phyloP scores from a whole-genome alignment of 139 green algal species.

The Micractinium conductrix region DNA sequence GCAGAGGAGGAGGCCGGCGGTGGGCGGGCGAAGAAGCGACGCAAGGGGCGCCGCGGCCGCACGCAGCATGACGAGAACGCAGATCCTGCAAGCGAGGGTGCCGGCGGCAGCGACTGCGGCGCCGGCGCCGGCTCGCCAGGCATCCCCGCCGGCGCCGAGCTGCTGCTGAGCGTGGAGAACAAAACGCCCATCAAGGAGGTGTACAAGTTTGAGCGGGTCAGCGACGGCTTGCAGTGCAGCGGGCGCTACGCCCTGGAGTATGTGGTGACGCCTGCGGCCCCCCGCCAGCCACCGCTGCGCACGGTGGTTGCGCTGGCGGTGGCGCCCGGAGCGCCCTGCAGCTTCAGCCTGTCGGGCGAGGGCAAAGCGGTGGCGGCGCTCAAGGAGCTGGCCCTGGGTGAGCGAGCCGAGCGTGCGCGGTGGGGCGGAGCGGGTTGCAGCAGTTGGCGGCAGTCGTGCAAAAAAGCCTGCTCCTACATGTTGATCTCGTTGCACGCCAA shows the following conservation, averaged over 20 bases:
- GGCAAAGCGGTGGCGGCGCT: slow-evolving; percentile 47
- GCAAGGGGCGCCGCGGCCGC: slow-evolving; percentile 26
- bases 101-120: background rate
- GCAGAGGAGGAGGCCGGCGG: slow-evolving; percentile 2
- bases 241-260: slow-evolving; percentile 69
- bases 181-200: slow-evolving; percentile 54
- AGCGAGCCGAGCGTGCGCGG: no score
- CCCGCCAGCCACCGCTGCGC: slow-evolving; percentile 33
- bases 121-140: background rate
- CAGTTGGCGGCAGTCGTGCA: no score
- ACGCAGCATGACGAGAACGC: slow-evolving; percentile 20
- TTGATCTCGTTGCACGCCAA: background rate
- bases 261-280: slow-evolving; percentile 54
- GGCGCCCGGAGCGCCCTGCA: slow-evolving; percentile 40
- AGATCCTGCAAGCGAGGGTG: slow-evolving; percentile 3
- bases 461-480: no score
- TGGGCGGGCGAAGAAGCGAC: slow-evolving; percentile 26
- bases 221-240: slow-evolving; percentile 38
- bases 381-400: slow-evolving; percentile 60
- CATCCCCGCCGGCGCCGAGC: slow-evolving; percentile 34
- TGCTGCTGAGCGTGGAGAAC: slow-evolving; percentile 65
- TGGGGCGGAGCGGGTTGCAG: no score
- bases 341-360: slow-evolving; percentile 60
- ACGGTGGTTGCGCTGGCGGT: slow-evolving; percentile 48
- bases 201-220: slow-evolving; percentile 63